These are phyloP conservation scores for Prototheca wickerhamii DNA, from an alignment of 163 green algal genomes.

Conservation along the genomic window DNA sequence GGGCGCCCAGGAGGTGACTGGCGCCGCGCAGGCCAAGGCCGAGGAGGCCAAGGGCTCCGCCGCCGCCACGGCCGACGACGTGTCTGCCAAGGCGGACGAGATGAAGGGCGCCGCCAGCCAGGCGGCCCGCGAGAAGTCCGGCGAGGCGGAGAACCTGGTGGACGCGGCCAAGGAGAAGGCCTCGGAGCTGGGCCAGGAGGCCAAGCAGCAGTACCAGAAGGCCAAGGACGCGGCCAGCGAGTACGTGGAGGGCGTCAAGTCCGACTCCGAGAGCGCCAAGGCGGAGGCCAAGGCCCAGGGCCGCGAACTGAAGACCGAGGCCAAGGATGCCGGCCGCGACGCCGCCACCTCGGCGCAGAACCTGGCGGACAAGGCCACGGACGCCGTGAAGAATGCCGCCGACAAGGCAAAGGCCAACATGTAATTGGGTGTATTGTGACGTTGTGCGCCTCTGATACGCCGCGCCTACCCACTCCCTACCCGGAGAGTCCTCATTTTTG, in stretches of 20 bases:
- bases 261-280: not conserved
- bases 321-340: not conserved
- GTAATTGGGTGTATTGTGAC: not conserved
- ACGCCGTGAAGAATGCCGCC: not conserved
- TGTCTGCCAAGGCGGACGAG: not conserved
- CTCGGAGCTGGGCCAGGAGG: not conserved
- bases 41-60: not conserved
- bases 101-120: not conserved
- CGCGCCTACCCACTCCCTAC: no score
- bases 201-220: not conserved
- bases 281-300: not conserved
- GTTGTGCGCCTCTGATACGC: not conserved
- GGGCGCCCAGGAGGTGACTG: not conserved
- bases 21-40: not conserved
- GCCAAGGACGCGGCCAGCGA: not conserved
- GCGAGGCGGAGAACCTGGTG: not conserved
- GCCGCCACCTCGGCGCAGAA: not conserved
- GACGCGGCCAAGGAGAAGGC: not conserved
- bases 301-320: not conserved
- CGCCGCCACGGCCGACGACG: not conserved
- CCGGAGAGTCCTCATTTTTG: no score
- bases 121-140: not conserved
- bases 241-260: not conserved
- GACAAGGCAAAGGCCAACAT: not conserved
- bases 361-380: conserved; percentile 12